Evolutionary conservation across 805 yeast genomes (phyloP).

Genomic region (Suhomyces faveliae): DNA sequence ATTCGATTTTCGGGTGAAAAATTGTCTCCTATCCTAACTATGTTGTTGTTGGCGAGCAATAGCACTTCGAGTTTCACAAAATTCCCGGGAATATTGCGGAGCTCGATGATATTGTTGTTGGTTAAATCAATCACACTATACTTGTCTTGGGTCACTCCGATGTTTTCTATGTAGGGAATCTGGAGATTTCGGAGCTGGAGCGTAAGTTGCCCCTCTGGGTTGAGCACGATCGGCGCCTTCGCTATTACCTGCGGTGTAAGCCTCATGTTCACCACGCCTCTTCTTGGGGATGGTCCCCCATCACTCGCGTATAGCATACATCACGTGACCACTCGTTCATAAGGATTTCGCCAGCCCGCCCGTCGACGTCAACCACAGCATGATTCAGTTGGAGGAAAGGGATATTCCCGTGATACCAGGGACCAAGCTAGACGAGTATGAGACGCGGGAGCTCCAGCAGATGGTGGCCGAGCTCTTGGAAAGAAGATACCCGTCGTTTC

Average conservation of each 20-base stretch:
- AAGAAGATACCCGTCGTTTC: conserved; percentile 59
- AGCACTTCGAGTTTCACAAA: conserved; percentile 48
- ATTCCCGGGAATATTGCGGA: conserved; percentile 48
- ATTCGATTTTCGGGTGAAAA: conserved; percentile 39
- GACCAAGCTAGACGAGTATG: conserved; percentile 66
- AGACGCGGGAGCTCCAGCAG: conserved; percentile 62
- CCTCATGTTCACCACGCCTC: conserved; percentile 24
- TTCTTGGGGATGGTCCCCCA: not conserved
- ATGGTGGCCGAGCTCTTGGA: conserved; percentile 65
- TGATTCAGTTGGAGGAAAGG: conserved; percentile 43
- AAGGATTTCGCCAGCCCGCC: conserved; percentile 1
- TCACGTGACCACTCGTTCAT: not conserved
- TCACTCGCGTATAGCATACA: not conserved
- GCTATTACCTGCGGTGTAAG: conserved; percentile 31
- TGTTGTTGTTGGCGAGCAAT: conserved; percentile 62
- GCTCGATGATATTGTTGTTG: conserved; percentile 62
- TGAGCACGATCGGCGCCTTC: conserved; percentile 31
- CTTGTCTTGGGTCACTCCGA: conserved; percentile 28
- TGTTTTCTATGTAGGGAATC: conserved; percentile 35
- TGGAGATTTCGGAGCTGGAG: conserved; percentile 34
- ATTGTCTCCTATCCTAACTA: conserved; percentile 39
- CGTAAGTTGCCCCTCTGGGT: conserved; percentile 36
- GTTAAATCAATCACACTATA: conserved; percentile 68
- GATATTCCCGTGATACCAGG: conserved; percentile 89
- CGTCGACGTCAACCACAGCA: conserved; percentile 8